Conservation (phyloP, 305 asterid species). For the Fraxinus dipetala region DNA sequence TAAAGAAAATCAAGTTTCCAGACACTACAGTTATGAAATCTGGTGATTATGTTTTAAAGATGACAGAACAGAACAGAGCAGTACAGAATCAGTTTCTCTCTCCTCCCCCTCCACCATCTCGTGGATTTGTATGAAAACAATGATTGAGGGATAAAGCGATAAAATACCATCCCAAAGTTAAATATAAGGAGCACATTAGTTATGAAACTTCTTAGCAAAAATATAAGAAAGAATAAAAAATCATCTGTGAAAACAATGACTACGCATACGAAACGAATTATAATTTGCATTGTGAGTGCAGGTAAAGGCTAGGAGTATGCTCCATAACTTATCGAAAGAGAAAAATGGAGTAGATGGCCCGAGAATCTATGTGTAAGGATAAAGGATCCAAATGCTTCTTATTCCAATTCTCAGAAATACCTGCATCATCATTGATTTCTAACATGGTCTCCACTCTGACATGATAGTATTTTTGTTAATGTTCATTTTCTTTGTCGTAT, state of each 20-base stretch:
- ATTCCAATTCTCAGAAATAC: not conserved
- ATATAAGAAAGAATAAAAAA: not conserved
- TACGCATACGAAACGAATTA: not conserved
- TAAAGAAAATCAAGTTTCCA: not conserved
- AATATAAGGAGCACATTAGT: not conserved
- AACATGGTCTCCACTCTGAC: not conserved
- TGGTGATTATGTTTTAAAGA: not conserved
- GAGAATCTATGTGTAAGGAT: constrained; percentile 65
- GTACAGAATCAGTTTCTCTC: not conserved
- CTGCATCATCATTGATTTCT: not conserved
- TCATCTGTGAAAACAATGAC: not conserved
- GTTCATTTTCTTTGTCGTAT: not conserved
- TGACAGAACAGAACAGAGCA: not conserved
- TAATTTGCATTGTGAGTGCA: constrained; percentile 34
- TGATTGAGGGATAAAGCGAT: not conserved
- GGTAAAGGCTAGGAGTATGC: constrained; percentile 72
- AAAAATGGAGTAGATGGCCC: constrained; percentile 80
- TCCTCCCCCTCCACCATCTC: not conserved
- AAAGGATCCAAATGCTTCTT: constrained; percentile 1
- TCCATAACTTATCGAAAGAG: constrained; percentile 57
- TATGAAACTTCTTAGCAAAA: not conserved
- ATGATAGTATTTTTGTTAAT: not conserved
- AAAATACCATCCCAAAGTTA: not conserved
- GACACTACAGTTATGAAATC: not conserved
- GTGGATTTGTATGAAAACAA: not conserved